Evolutionary conservation across 1,139 yeast species (phyloP).

Genomic region (Kodamaea derodonti): DNA sequence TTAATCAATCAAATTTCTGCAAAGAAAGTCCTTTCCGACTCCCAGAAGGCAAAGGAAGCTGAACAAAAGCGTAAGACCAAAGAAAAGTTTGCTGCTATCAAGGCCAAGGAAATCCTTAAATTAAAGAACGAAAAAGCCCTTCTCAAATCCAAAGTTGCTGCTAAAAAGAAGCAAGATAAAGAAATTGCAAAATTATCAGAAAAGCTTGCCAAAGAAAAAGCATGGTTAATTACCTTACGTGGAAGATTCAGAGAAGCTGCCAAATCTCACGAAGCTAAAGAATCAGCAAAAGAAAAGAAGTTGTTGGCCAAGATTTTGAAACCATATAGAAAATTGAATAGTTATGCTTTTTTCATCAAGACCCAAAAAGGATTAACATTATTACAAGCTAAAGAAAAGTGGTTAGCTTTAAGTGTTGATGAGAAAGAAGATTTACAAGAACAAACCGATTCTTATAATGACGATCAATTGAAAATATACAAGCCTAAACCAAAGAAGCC

Average conservation of each 20-base stretch:
- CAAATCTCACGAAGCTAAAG: slow-evolving; percentile 13
- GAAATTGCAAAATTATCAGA: slow-evolving; percentile 12
- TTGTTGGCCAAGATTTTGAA: slow-evolving; percentile 24
- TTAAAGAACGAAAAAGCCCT: slow-evolving; percentile 1
- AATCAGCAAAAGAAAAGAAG: slow-evolving; percentile 14
- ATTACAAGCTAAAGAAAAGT: slow-evolving; percentile 18
- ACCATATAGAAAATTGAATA: slow-evolving; percentile 23
- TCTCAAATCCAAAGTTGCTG: slow-evolving; percentile 6
- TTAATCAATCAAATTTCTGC: too few relatives aligned
- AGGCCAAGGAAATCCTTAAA: slow-evolving; percentile 3
- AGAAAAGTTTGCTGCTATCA: slow-evolving; percentile 2
- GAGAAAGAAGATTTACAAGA: slow-evolving; percentile 25
- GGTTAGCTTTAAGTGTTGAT: slow-evolving; percentile 20
- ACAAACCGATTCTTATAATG: slow-evolving; percentile 28
- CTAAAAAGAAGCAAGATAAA: slow-evolving; percentile 10
- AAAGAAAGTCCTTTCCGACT: not conserved
- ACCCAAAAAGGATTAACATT: slow-evolving; percentile 16
- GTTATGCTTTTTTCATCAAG: slow-evolving; percentile 29
- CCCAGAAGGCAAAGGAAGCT: slow-evolving; percentile 1
- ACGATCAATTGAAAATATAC: slow-evolving; percentile 20
- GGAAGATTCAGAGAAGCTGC: slow-evolving; percentile 17
- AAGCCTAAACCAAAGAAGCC: slow-evolving; percentile 37
- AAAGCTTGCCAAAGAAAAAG: slow-evolving; percentile 23
- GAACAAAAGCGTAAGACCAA: not conserved
- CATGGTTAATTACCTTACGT: slow-evolving; percentile 17